These are phyloP conservation scores for Cyberlindnera sargentensis DNA, from an alignment of 805 yeast species.

Conservation along the genomic window DNA sequence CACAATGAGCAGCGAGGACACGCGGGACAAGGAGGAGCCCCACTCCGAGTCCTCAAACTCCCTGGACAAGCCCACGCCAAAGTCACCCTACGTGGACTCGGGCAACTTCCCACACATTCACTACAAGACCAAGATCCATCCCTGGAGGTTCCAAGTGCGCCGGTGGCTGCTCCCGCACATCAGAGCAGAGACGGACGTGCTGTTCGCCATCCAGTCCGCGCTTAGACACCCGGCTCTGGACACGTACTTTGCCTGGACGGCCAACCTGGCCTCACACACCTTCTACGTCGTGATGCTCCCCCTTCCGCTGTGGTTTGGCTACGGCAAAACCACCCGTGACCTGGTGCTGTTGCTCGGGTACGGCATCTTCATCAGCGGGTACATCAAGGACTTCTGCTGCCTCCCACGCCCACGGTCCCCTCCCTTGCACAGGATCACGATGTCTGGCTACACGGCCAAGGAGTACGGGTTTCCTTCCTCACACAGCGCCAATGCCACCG, in stretches of 20 bases:
- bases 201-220: slow-evolving; percentile 49
- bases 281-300: slow-evolving; percentile 90
- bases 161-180: slow-evolving; percentile 46
- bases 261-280: slow-evolving; percentile 87
- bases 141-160: slow-evolving; percentile 49
- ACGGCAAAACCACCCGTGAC: slow-evolving; percentile 50
- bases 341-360: slow-evolving; percentile 57
- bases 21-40: background rate
- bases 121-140: slow-evolving; percentile 52
- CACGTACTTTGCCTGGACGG: slow-evolving; percentile 76
- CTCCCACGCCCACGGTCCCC: slow-evolving; percentile 91
- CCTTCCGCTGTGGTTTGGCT: slow-evolving; percentile 76
- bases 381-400: slow-evolving; percentile 76
- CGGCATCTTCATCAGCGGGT: slow-evolving; percentile 62
- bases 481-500: slow-evolving; percentile 92
- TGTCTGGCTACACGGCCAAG: slow-evolving; percentile 83
- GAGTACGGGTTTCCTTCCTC: slow-evolving; percentile 95
- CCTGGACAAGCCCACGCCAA: slow-evolving; percentile 21
- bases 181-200: slow-evolving; percentile 53
- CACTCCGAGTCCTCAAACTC: background rate
- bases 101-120: slow-evolving; percentile 66
- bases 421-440: slow-evolving; percentile 81
- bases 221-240: slow-evolving; percentile 50
- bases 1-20: background rate
- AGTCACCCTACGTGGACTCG: slow-evolving; percentile 44